Evolutionary conservation across 306 rosid species (phyloP), one percentile per base, ranked within the genome.

Genomic region (Notholithocarpus densiflorus): DNA sequence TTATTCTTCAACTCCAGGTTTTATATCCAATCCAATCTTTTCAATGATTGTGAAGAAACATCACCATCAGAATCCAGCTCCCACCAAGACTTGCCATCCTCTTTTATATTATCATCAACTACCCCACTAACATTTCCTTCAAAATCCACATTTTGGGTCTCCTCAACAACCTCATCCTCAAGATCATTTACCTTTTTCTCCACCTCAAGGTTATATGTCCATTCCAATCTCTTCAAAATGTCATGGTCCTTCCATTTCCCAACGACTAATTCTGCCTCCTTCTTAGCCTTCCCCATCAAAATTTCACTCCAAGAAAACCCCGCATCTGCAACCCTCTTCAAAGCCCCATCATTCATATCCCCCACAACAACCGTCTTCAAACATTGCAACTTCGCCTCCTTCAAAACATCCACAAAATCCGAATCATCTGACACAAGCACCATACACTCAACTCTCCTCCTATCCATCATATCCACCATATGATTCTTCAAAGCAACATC

Each of bases 181-280:
- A 54, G 55, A 56, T 37, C 62, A 64, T 14, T 61, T 62, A 69
- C 70, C 74, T 65, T 72, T 74, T 77, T 77, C 75, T 87, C 91
- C 73, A 76, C 83, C 53, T 79, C 87, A 5, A 91, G 91, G 20
- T 88, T 86, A 68, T 94, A 94, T 26, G 83, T 87, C 97, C 97
- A 94, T 81, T 94, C 98, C 78, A 94, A 85, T 75, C 90, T 80
- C 85, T 87, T 84, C 74, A 94, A 87, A 68, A 92, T 82, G 82
- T 94, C 94, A 1, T 88, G 75, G 82, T 94, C 97, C 66, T 88
- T 92, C 98, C 97, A 94, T 71, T 90, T 94, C 64, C 90, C 92
- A 62, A 84, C 78, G 66, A 90, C 93, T 0, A 90, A 77, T 23
- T 76, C 87, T 2, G 93, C 97, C 80, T 90, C 91, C 77, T 87